Evolutionary conservation across 495 filamentous ascomycete species (phyloP).

Genomic region (Glutinoglossum americanum): DNA sequence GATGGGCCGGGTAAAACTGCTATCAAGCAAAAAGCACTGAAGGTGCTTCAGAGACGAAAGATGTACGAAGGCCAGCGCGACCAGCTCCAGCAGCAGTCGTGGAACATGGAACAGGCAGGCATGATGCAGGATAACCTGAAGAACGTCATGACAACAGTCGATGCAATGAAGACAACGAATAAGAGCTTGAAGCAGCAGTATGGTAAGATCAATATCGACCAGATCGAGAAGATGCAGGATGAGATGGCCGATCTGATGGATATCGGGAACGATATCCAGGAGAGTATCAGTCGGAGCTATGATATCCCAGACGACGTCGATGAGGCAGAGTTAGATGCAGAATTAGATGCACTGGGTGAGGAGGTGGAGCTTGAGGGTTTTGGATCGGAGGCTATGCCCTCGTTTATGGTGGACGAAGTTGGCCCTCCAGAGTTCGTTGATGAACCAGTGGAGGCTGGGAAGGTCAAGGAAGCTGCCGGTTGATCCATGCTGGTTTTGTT

Average conservation of each 20-base stretch:
- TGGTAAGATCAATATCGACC: slow-evolving; percentile 89
- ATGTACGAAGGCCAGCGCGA: slow-evolving; percentile 89
- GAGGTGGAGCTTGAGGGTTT: slow-evolving; percentile 54
- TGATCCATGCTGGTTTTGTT: slow-evolving; percentile 8
- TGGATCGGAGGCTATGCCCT: slow-evolving; percentile 46
- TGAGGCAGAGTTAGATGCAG: slow-evolving; percentile 90
- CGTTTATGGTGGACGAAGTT: slow-evolving; percentile 71
- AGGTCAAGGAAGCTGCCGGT: slow-evolving; percentile 59
- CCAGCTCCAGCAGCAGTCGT: slow-evolving; percentile 82
- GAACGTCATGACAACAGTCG: slow-evolving; percentile 95
- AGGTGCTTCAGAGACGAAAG: slow-evolving; percentile 87
- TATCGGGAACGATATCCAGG: slow-evolving; percentile 94
- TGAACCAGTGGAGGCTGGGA: slow-evolving; percentile 19
- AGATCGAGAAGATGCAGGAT: slow-evolving; percentile 95
- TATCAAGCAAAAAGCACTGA: slow-evolving; percentile 83
- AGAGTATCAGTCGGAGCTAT: slow-evolving; percentile 81
- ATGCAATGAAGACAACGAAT: slow-evolving; percentile 90
- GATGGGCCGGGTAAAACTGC: slow-evolving; percentile 89
- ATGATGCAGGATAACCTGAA: slow-evolving; percentile 99
- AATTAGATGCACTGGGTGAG: slow-evolving; percentile 81
- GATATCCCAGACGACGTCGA: slow-evolving; percentile 96
- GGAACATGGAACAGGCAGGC: slow-evolving; percentile 98
- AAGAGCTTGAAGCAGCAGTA: slow-evolving; percentile 89
- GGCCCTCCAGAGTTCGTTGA: slow-evolving; percentile 69
- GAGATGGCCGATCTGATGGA: slow-evolving; percentile 99